Evolutionary conservation across 1,284 basidiomycete genomes (phyloP).

Genomic region (Tylopilus sp.): DNA sequence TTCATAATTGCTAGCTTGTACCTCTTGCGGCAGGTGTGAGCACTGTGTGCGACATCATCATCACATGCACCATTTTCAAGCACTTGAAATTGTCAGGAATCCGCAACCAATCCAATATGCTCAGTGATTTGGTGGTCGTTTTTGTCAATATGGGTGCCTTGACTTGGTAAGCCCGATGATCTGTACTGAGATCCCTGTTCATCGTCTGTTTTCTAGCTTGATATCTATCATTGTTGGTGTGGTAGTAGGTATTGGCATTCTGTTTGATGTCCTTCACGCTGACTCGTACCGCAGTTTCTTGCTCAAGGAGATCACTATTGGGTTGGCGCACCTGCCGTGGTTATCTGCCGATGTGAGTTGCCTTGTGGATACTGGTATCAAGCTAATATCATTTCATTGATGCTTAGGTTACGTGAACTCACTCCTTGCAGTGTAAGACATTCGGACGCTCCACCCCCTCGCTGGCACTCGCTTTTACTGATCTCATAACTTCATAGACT

Average conservation of each 20-base stretch:
- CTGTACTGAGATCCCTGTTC: background rate
- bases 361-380: background rate
- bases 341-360: constrained; percentile 24
- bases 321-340: constrained; percentile 16
- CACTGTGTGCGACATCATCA: constrained; percentile 24
- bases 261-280: background rate
- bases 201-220: constrained; percentile 3
- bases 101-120: background rate
- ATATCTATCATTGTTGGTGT: constrained; percentile 18
- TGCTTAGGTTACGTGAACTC: constrained; percentile 26
- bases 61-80: constrained; percentile 23
- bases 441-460: too few species aligned
- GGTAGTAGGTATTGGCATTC: constrained; percentile 11
- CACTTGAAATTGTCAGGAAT: constrained; percentile 26
- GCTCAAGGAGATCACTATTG: constrained; percentile 18
- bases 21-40: constrained; percentile 15
- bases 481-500: constrained; percentile 3
- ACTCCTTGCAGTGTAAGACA: constrained; percentile 23
- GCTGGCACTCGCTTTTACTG: too few species aligned
- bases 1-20: constrained; percentile 23
- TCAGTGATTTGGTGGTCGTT: constrained; percentile 21
- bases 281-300: constrained; percentile 13
- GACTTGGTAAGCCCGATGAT: constrained; percentile 17
- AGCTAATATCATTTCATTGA: background rate
- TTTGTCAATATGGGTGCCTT: constrained; percentile 28